Evolutionary conservation across 192 early-diverging fungal species (phyloP), one percentile per base, ranked within the genome.

Genomic region (Kappamyces sp.): DNA sequence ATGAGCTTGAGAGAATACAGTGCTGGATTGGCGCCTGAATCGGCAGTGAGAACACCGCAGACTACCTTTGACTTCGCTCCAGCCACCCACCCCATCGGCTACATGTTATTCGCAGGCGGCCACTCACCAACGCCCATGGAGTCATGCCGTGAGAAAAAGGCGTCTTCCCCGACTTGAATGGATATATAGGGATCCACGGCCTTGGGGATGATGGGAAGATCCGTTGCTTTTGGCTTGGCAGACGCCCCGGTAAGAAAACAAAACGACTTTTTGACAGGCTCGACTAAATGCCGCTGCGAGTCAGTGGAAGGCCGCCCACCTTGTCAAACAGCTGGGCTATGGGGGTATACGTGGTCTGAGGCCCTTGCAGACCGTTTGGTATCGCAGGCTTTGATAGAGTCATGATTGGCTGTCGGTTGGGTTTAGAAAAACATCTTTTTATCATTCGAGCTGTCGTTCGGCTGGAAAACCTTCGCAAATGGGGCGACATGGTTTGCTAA

Each of bases 21-120:
- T 12, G 92, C 88, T 42, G 96, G 87, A 61, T 98, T 88, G 0
- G 92, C 92, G 44, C 87, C 87, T 87, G 66, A 35, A 64, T 37
- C 35, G 15, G 41, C 49, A 41, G 31, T 42, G 10, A 69, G 31
- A 35, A 49, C 23, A 61, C 49, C 9, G 74, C 4, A 53, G 43
- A 4, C 5, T 60, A 58, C 75, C 73, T 67, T 74, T 72, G 40
- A 80, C 80, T 3, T 89, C 80, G 32, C 79, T 71, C 96, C 96
- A 98, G 33, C 93, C 93, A 35, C 96, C 93, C 6, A 98, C 93
- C 3, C 96, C 96, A 63, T 95, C 93, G 3, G 92, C 91, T 23
- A 23, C 23, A 23, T 23, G 23, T 23, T 23, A 23, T 23, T 23
- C 23, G 23, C 23, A 23, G 23, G 23, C 23, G 23, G 23, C 23